phyloP scores from a whole-genome alignment of 1,139 yeast species.

The Keqinozyma sinolaborantium region DNA sequence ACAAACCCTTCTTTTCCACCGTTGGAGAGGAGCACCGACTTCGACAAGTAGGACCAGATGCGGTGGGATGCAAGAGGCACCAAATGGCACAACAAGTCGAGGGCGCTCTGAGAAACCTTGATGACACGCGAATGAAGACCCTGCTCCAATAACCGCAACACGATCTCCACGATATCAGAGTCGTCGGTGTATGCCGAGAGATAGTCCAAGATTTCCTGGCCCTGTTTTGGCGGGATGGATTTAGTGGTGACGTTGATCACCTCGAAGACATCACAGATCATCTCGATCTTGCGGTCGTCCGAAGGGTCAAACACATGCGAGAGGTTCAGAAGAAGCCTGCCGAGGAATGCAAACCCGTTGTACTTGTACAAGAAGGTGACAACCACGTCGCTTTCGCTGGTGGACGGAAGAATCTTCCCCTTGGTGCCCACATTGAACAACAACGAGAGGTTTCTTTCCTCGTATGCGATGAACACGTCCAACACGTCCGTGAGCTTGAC shows the following conservation, averaged over 20 bases:
- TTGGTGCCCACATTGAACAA: conserved; percentile 52
- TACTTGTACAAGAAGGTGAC: conserved; percentile 71
- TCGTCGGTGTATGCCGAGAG: conserved; percentile 60
- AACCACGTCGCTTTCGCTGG: conserved; percentile 41
- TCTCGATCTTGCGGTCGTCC: conserved; percentile 31
- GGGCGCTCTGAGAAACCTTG: conserved; percentile 41
- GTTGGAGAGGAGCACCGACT: conserved; percentile 61
- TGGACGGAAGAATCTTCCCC: conserved; percentile 63
- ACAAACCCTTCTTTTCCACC: conserved; percentile 71
- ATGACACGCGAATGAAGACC: conserved; percentile 56
- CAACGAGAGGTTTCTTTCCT: conserved; percentile 39
- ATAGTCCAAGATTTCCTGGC: conserved; percentile 46
- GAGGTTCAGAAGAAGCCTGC: conserved; percentile 69
- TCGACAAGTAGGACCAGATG: conserved; percentile 76
- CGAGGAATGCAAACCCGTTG: conserved; percentile 86
- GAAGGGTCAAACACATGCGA: conserved; percentile 35
- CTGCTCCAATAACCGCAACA: conserved; percentile 66
- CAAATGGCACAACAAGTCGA: conserved; percentile 50
- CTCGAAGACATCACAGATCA: conserved; percentile 47
- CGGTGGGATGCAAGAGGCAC: conserved; percentile 53
- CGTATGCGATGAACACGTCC: conserved; percentile 51
- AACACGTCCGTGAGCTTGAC: conserved; percentile 38
- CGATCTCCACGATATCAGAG: conserved; percentile 65
- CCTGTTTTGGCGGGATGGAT: conserved; percentile 35
- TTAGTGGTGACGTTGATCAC: conserved; percentile 48